These are phyloP conservation scores for Lasiodiplodia citricola DNA, from an alignment of 2,329 filamentous ascomycete species.

Conservation along the genomic window DNA sequence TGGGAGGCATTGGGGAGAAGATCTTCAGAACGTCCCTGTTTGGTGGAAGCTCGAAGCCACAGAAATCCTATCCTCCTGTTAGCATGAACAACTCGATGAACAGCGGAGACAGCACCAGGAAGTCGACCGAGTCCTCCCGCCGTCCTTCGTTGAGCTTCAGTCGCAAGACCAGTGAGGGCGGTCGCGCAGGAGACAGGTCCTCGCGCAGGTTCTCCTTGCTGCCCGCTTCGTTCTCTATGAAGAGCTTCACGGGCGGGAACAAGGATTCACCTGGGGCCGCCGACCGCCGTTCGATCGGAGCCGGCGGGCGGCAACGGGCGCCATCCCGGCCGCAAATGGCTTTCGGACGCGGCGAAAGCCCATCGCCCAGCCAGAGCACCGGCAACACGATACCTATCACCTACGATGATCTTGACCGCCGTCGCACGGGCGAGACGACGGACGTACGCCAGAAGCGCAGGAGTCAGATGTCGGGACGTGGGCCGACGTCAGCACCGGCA, in stretches of 20 bases:
- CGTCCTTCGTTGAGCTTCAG: conserved; percentile 57
- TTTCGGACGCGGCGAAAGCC: conserved; percentile 50
- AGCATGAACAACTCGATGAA: conserved; percentile 81
- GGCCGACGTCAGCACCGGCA: conserved; percentile 42
- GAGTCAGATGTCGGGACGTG: conserved; percentile 27
- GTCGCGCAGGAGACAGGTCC: conserved; percentile 40
- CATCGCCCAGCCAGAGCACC: conserved; percentile 53
- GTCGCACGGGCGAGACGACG: conserved; percentile 29
- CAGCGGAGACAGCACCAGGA: conserved; percentile 56
- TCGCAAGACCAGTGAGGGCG: conserved; percentile 51
- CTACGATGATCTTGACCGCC: conserved; percentile 46
- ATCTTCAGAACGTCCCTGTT: conserved; percentile 85
- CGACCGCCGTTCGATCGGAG: conserved; percentile 34
- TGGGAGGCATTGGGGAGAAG: conserved; percentile 72
- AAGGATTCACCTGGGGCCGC: conserved; percentile 41
- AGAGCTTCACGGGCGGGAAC: conserved; percentile 43
- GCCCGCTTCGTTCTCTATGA: conserved; percentile 55
- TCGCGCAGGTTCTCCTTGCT: conserved; percentile 57
- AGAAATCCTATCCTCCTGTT: conserved; percentile 82
- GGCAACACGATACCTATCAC: conserved; percentile 49
- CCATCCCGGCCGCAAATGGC: conserved; percentile 42
- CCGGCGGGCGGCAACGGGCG: conserved; percentile 35
- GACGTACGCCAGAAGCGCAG: conserved; percentile 18
- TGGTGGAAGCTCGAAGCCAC: conserved; percentile 63
- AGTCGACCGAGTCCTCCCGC: conserved; percentile 55